Evolutionary conservation across 148 eudicot genomes (phyloP).

Genomic region (Limonium bicolor): DNA sequence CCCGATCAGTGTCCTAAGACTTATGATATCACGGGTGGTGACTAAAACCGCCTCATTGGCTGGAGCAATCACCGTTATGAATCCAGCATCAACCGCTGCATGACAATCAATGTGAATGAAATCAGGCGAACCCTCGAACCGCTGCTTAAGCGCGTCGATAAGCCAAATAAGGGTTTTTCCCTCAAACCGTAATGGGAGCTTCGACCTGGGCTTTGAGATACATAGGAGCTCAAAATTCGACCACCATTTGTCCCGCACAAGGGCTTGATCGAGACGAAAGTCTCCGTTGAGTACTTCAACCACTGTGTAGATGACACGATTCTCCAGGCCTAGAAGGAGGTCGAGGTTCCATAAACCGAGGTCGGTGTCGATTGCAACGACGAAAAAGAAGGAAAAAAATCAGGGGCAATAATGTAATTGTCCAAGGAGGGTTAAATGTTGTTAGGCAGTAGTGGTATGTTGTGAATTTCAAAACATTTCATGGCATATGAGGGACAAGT

Average conservation of each 20-base stretch:
- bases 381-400: too few species aligned
- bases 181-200: conserved; percentile 70
- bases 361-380: conserved; percentile 81
- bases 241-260: conserved; percentile 72
- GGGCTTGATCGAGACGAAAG: conserved; percentile 81
- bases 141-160: conserved; percentile 63
- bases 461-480: too few species aligned
- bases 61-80: conserved; percentile 79
- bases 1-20: conserved; percentile 81
- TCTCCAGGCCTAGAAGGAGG: conserved; percentile 72
- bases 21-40: conserved; percentile 81
- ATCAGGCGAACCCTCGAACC: conserved; percentile 56
- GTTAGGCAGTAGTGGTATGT: too few species aligned
- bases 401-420: too few species aligned
- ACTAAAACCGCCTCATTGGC: conserved; percentile 87
- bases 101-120: conserved; percentile 82
- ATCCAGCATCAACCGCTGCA: conserved; percentile 88
- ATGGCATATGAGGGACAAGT: too few species aligned
- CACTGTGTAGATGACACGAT: conserved; percentile 78
- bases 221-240: conserved; percentile 62
- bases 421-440: too few species aligned
- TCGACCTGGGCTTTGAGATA: conserved; percentile 82
- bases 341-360: conserved; percentile 92
- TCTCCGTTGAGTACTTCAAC: conserved; percentile 84
- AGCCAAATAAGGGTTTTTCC: conserved; percentile 81